A percentile compares a stretch with the other conserved stretches of the same genome.
Conservation (phyloP, 2,329 filamentous ascomycete species). For the Ceratocystis huliohia region DNA sequence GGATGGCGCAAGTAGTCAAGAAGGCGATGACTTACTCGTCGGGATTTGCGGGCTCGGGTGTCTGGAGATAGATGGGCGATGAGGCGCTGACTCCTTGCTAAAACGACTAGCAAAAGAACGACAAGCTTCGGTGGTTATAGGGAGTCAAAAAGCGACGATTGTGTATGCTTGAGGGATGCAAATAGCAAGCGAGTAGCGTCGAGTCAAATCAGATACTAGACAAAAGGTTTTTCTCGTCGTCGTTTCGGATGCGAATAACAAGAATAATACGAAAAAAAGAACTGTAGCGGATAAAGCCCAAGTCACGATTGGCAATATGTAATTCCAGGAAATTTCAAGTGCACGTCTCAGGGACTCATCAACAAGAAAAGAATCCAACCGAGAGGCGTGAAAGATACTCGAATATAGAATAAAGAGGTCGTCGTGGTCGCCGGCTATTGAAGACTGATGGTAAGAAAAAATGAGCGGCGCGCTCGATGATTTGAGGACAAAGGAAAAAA, state of each 20-base stretch:
- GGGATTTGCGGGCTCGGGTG: background rate
- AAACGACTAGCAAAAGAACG: too few relatives aligned
- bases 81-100: background rate
- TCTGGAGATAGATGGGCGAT: background rate
- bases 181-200: background rate
- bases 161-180: background rate
- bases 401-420: conserved; percentile 8
- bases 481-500: background rate
- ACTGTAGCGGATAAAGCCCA: conserved; percentile 1
- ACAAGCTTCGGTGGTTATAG: background rate
- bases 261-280: background rate
- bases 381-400: background rate
- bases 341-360: conserved; percentile 1
- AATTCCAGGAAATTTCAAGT: background rate
- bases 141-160: background rate
- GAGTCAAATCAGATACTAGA: background rate
- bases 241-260: background rate
- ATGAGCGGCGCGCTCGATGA: background rate
- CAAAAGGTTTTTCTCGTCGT: background rate
- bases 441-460: background rate
- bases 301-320: background rate
- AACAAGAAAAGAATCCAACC: background rate
- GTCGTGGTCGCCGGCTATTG: background rate
- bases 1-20: background rate
- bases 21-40: conserved; percentile 1